Percentiles rank a stretch among this genome's conserved stretches.
phyloP scores from a whole-genome alignment of 2,329 filamentous ascomycete genomes.

The Fusarium pininemorale region DNA sequence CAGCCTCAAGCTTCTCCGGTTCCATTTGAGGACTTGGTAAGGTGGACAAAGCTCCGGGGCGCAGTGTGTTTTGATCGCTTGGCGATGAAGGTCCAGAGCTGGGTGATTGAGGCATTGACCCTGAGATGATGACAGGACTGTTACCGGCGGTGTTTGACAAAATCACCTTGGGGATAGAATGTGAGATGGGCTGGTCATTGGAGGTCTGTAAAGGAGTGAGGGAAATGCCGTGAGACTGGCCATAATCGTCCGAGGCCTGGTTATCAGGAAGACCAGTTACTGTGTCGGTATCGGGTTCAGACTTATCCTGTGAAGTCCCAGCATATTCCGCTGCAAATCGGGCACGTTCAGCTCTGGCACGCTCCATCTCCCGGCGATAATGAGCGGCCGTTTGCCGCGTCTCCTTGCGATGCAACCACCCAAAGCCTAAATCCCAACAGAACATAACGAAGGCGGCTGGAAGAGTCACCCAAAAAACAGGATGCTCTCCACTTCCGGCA shows the following conservation, averaged over 20 bases:
- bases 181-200: accelerated
- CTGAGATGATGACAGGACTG: slow-evolving; percentile 7
- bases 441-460: slow-evolving; percentile 76
- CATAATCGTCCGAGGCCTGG: neutral
- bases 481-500: slow-evolving; percentile 58
- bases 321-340: neutral
- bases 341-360: slow-evolving; percentile 21
- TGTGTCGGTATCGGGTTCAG: neutral
- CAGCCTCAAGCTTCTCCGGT: neutral
- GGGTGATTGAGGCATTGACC: neutral
- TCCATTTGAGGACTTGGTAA: slow-evolving; percentile 8
- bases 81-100: neutral
- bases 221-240: neutral
- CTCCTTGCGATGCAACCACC: slow-evolving; percentile 70
- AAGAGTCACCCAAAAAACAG: slow-evolving; percentile 74
- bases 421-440: slow-evolving; percentile 70
- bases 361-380: slow-evolving; percentile 53
- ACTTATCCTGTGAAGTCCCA: neutral
- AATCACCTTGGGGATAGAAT: neutral
- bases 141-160: neutral
- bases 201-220: neutral
- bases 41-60: neutral
- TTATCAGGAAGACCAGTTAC: neutral
- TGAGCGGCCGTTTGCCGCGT: slow-evolving; percentile 69
- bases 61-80: neutral